Conservation (phyloP, 108 stramenopile species). For the Skeletonema grethae region DNA sequence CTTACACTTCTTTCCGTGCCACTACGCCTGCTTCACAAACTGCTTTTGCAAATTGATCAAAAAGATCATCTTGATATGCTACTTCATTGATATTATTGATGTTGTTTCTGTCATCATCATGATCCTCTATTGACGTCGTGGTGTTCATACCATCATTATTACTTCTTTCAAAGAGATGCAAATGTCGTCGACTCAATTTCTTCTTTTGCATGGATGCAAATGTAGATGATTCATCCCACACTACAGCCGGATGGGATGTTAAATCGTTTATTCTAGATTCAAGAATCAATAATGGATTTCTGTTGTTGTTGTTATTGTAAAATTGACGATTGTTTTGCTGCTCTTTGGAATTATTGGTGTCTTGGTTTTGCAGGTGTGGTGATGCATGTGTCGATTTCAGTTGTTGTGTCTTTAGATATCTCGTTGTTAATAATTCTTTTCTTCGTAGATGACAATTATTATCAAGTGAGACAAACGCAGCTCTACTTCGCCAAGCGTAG, state of each 20-base stretch:
- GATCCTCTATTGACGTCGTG: too few relatives aligned
- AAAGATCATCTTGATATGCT: constrained; percentile 29
- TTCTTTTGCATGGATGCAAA: constrained; percentile 43
- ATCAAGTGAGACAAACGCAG: not conserved
- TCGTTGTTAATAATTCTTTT: not conserved
- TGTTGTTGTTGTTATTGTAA: not conserved
- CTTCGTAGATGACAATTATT: not conserved
- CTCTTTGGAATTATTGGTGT: not conserved
- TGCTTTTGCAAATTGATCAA: constrained; percentile 58
- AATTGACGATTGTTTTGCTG: not conserved
- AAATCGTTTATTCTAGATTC: constrained; percentile 23
- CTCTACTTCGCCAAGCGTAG: not conserved
- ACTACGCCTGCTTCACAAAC: constrained; percentile 53
- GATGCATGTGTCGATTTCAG: not conserved
- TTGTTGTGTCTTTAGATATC: not conserved
- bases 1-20: constrained; percentile 60
- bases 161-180: constrained; percentile 31
- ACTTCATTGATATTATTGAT: not conserved
- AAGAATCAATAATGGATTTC: not conserved
- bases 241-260: constrained; percentile 29
- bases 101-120: not conserved
- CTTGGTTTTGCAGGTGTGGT: not conserved
- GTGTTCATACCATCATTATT: too few relatives aligned
- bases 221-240: constrained; percentile 29
- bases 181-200: constrained; percentile 36